These are phyloP conservation scores for Irpex sp. DNA, from an alignment of 1,284 basidiomycete species.

Conservation along the genomic window DNA sequence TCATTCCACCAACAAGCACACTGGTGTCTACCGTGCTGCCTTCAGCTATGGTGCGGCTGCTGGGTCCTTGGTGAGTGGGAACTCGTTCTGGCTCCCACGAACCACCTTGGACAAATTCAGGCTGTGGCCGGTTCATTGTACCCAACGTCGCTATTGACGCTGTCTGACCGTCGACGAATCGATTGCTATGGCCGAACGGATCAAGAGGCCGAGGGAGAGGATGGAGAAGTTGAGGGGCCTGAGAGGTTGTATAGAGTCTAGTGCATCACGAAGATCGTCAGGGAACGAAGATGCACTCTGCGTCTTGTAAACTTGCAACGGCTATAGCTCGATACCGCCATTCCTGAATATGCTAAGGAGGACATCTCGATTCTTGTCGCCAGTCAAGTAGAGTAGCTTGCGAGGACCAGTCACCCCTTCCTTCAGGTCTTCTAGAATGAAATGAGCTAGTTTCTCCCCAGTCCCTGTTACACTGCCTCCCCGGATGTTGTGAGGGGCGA, in stretches of 20 bases:
- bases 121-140: too few relatives aligned
- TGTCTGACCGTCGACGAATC: too few relatives aligned
- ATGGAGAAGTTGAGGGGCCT: too few relatives aligned
- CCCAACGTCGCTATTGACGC: too few relatives aligned
- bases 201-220: too few relatives aligned
- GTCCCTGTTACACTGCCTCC: conserved; percentile 60
- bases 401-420: neutral
- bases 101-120: too few relatives aligned
- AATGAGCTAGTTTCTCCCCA: conserved; percentile 60
- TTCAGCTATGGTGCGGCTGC: too few relatives aligned
- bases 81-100: too few relatives aligned
- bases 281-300: conserved; percentile 49
- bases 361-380: conserved; percentile 79
- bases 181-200: too few relatives aligned
- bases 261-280: conserved; percentile 35
- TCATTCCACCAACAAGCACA: too few relatives aligned
- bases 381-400: conserved; percentile 66
- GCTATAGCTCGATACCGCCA: conserved; percentile 40
- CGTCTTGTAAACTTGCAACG: conserved; percentile 68
- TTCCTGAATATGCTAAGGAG: conserved; percentile 48
- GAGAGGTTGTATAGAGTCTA: conserved; percentile 22
- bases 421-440: conserved; percentile 49
- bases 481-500: conserved; percentile 40
- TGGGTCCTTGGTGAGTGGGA: too few relatives aligned
- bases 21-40: too few relatives aligned